A percentile compares a stretch with the other conserved stretches of the same genome.
phyloP scores from a whole-genome alignment of 2,329 filamentous ascomycete genomes.

The Coniochaeta sp. region DNA sequence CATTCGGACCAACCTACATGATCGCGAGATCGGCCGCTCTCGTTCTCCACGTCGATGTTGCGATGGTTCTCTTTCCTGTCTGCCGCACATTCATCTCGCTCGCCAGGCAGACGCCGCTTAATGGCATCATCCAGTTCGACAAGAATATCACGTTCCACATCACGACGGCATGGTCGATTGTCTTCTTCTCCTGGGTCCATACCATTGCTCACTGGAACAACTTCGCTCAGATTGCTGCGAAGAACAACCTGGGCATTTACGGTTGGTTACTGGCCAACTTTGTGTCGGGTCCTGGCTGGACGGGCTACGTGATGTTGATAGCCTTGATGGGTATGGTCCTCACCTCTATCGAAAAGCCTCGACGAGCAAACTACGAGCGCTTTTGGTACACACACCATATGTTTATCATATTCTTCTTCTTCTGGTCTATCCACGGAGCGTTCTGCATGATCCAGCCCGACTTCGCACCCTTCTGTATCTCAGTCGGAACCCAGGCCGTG shows the following conservation, averaged over 20 bases:
- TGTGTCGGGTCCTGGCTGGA: slow-evolving; percentile 75
- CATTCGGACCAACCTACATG: slow-evolving; percentile 68
- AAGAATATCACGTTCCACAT: slow-evolving; percentile 90
- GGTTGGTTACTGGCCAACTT: slow-evolving; percentile 75
- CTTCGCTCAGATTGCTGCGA: slow-evolving; percentile 67
- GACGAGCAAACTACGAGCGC: slow-evolving; percentile 76
- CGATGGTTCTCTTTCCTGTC: slow-evolving; percentile 71
- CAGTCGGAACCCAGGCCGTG: slow-evolving; percentile 55
- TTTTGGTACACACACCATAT: slow-evolving; percentile 91
- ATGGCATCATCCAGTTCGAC: slow-evolving; percentile 82
- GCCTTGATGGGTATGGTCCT: slow-evolving; percentile 71
- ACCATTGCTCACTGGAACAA: slow-evolving; percentile 86
- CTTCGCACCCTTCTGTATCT: slow-evolving; percentile 68
- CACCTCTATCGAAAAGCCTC: slow-evolving; percentile 70
- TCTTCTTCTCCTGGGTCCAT: slow-evolving; percentile 83
- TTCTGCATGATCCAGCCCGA: slow-evolving; percentile 90
- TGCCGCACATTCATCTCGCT: slow-evolving; percentile 80
- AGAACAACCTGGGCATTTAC: slow-evolving; percentile 70
- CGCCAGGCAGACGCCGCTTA: slow-evolving; percentile 70
- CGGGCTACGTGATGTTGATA: slow-evolving; percentile 77
- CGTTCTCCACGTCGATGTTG: slow-evolving; percentile 75
- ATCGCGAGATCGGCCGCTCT: slow-evolving; percentile 71
- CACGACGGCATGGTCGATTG: slow-evolving; percentile 76
- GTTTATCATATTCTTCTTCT: slow-evolving; percentile 82
- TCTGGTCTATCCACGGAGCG: slow-evolving; percentile 84